Evolutionary conservation across 495 filamentous ascomycete species (phyloP).

Genomic region (Tetracladium setigerum): DNA sequence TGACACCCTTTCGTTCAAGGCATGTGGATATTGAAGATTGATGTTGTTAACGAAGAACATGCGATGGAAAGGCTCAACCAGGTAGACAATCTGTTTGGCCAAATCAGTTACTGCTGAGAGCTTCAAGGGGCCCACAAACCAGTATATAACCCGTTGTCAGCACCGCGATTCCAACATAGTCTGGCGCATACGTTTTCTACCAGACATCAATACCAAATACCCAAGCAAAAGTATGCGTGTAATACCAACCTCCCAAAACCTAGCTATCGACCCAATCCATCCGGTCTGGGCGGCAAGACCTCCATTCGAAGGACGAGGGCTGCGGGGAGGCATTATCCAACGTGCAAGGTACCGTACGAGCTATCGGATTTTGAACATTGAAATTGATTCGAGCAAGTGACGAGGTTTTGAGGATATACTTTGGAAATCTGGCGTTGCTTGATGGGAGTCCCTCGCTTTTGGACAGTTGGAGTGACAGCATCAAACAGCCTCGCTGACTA

Average conservation of each 20-base stretch:
- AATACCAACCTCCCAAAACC: slow-evolving; percentile 37
- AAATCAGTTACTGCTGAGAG: neutral
- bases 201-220: neutral
- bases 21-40: slow-evolving; percentile 79
- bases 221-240: neutral
- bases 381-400: no score
- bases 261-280: slow-evolving; percentile 31
- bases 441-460: no score
- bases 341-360: no score
- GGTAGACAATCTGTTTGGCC: slow-evolving; percentile 49
- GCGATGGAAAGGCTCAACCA: slow-evolving; percentile 82
- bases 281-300: slow-evolving; percentile 11
- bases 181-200: slow-evolving; percentile 74
- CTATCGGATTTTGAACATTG: no score
- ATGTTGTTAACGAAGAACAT: slow-evolving; percentile 77
- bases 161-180: slow-evolving; percentile 72
- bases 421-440: no score
- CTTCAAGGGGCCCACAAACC: slow-evolving; percentile 32
- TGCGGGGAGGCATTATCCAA: slow-evolving; percentile 11
- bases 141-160: slow-evolving; percentile 60
- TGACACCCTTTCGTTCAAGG: slow-evolving; percentile 76
- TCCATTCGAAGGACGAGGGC: slow-evolving; percentile 3
- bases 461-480: no score
- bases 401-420: no score
- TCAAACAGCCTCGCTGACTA: neutral